Conservation (phyloP, 2,329 filamentous ascomycete species). For the Nannizzia gypsea region DNA sequence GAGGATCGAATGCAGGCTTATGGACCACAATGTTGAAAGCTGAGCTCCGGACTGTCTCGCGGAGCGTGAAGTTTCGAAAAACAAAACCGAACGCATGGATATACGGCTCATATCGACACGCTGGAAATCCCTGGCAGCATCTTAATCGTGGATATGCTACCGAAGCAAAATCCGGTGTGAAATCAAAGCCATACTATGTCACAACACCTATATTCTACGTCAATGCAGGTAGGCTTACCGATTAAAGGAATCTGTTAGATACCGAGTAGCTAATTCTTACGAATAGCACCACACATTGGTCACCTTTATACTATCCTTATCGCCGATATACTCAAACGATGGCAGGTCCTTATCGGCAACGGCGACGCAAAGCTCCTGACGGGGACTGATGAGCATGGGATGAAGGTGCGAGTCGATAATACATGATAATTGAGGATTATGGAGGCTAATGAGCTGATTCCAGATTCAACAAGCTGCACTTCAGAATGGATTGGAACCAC, state of each 20-base stretch:
- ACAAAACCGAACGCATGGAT: constrained; percentile 20
- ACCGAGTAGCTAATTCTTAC: neutral
- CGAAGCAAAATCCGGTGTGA: constrained; percentile 12
- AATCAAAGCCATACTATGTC: constrained; percentile 76
- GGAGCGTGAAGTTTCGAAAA: constrained; percentile 19
- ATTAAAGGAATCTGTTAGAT: neutral
- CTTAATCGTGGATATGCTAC: constrained; percentile 21
- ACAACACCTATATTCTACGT: constrained; percentile 99
- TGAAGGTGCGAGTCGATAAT: constrained; percentile 50
- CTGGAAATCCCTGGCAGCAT: constrained; percentile 9
- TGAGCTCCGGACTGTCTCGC: constrained; percentile 22
- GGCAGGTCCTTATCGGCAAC: constrained; percentile 64
- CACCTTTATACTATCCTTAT: constrained; percentile 91
- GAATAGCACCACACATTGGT: constrained; percentile 74
- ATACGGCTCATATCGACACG: constrained; percentile 22
- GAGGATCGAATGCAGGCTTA: neutral
- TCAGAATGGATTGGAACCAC: constrained; percentile 57
- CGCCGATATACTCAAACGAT: constrained; percentile 82
- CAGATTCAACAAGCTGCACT: constrained; percentile 72
- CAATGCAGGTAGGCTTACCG: constrained; percentile 59
- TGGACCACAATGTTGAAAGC: constrained; percentile 21
- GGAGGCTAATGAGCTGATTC: neutral
- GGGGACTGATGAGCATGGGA: constrained; percentile 92
- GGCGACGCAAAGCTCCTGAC: constrained; percentile 62
- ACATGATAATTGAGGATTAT: neutral